Percentiles rank a stretch among this genome's conserved stretches.
Evolutionary conservation across 495 filamentous ascomycete species (phyloP).

Genomic region (Thermothielavioides terrestris): DNA sequence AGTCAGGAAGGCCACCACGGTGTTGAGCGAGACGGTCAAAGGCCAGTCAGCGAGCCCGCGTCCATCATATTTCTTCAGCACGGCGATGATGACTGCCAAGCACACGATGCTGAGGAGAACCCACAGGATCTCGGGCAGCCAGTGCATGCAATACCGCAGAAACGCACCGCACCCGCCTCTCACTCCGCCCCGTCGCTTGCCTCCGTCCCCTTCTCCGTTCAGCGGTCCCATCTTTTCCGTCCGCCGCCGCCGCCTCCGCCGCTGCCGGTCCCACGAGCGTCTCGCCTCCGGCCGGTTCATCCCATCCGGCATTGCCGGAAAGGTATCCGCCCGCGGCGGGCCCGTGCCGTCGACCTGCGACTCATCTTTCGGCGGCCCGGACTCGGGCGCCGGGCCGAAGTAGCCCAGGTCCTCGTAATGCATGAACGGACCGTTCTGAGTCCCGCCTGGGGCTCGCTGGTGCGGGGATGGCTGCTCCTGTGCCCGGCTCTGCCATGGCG

Average conservation of each 20-base stretch:
- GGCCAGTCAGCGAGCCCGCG: conserved; percentile 36
- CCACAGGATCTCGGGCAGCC: conserved; percentile 20
- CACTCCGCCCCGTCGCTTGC: neutral
- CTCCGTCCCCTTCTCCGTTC: neutral
- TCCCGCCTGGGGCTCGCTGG: neutral
- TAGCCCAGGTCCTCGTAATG: conserved; percentile 27
- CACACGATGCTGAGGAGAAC: conserved; percentile 17
- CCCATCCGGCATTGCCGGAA: conserved; percentile 3
- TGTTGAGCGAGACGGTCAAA: conserved; percentile 39
- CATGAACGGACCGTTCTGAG: conserved; percentile 18
- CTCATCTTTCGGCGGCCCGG: conserved; percentile 15
- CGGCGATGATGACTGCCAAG: conserved; percentile 24
- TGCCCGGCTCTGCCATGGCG: neutral
- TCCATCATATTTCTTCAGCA: conserved; percentile 34
- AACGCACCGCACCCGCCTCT: neutral
- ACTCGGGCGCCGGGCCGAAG: conserved; percentile 4
- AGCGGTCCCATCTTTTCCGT: neutral
- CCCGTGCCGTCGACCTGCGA: neutral
- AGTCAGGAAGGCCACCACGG: conserved; percentile 37
- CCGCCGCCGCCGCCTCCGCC: neutral
- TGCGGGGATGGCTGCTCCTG: neutral
- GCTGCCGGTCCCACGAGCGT: conserved; percentile 10
- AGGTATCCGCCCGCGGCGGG: conserved; percentile 3
- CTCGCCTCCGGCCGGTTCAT: conserved; percentile 3
- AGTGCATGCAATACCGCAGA: conserved; percentile 1